These are phyloP conservation scores for Globisporangium nunn DNA, from an alignment of 352 stramenopile species.

Conservation along the genomic window DNA sequence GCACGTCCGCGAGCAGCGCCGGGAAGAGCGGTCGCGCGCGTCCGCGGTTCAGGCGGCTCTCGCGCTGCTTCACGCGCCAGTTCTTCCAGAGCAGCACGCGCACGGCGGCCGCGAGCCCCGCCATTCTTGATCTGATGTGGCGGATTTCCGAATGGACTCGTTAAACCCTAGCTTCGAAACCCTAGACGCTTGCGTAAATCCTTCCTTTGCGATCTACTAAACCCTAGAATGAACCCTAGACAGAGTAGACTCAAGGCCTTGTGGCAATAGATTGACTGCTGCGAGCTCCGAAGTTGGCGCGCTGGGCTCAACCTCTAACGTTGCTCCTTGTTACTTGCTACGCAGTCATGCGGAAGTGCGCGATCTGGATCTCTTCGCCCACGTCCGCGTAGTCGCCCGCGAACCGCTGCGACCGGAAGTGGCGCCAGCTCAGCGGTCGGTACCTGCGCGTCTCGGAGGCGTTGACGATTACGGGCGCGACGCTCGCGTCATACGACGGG, in stretches of 20 bases:
- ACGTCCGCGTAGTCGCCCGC: constrained; percentile 88
- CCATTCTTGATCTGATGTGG: constrained; percentile 3
- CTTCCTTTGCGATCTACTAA: too few species aligned
- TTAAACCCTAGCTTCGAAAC: too few species aligned
- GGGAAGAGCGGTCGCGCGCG: constrained; percentile 55
- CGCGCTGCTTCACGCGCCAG: constrained; percentile 77
- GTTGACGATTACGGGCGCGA: constrained; percentile 38
- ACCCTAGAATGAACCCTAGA: too few species aligned
- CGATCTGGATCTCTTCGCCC: constrained; percentile 91
- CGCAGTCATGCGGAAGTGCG: constrained; percentile 38
- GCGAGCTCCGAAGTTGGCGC: too few species aligned
- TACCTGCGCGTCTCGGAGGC: constrained; percentile 24
- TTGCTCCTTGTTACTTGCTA: background rate
- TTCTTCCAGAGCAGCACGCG: constrained; percentile 77
- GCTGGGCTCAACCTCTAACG: background rate
- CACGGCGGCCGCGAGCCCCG: constrained; percentile 15
- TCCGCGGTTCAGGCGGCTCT: constrained; percentile 52
- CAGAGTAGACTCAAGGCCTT: too few species aligned
- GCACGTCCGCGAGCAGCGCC: constrained; percentile 58
- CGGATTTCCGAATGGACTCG: background rate
- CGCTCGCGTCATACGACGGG: constrained; percentile 23
- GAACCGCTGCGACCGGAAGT: constrained; percentile 86
- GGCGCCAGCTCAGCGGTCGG: constrained; percentile 76
- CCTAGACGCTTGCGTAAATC: background rate
- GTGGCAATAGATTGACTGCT: too few species aligned